Base-by-base conservation (phyloP, 106 monocot species). In the Dioscorea zingiberensis region DNA sequence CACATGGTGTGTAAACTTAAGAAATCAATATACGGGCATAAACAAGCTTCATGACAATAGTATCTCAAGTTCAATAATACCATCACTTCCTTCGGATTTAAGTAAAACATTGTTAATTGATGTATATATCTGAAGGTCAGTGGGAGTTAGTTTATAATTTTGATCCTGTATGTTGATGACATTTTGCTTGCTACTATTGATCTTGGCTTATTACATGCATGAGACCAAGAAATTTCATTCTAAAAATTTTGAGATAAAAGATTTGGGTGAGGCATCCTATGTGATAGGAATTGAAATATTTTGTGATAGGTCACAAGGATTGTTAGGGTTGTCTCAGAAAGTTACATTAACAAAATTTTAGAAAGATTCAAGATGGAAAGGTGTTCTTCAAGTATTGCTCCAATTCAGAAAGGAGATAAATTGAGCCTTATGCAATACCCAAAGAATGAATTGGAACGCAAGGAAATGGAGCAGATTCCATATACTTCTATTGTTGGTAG, bases 131-230 rank as follows among this genome's bases (percentile, higher is more conserved):
- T 58, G 27, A 21, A 55, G 29, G 23, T 60, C 27, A 60, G 25
- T 60, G 59, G 59, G 26, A 60, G 29, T 60, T 27, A 60, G 16
- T 29, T 60, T 25, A 60, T 29, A 27, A 60, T 27, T 27, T 27
- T 27, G 13, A 25, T 60, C 7, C 14, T 27, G 27, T 27, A 60
- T 28, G 23, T 60, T 9, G 26, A 60, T 29, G 59, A 60, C 26
- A 27, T 60, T 25, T 60, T 60, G 29, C 59, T 28, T 60, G n/a
- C 2, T 18, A 13, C 23, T 60, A 15, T 27, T 60, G 18, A 23
- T n/a, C n/a, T n/a, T n/a, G n/a, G n/a, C n/a, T n/a, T n/a, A n/a
- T n/a, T n/a, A n/a, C n/a, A n/a, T n/a, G n/a, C 59, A 26, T 60
- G 3, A 27, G 18, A 14, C 21, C 2, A 60, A 60, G 3, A 60